Conservation (phyloP, 2,329 filamentous ascomycete genomes). For the Phaeosphaeriaceae sp. region DNA sequence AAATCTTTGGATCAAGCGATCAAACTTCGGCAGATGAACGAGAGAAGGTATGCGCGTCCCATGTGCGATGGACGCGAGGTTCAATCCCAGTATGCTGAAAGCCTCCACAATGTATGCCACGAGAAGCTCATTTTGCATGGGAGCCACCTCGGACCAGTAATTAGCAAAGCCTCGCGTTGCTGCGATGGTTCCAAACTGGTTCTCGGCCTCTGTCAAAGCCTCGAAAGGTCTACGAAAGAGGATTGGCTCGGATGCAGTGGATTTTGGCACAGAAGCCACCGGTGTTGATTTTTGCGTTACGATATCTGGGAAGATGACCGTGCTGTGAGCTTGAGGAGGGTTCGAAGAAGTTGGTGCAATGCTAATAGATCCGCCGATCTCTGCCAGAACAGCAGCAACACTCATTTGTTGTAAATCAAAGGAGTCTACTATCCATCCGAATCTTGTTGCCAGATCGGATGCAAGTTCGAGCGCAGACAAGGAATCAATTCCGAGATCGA, state of each 20-base stretch:
- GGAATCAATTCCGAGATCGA: constrained; percentile 25
- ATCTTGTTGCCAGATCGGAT: constrained; percentile 10
- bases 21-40: constrained; percentile 11
- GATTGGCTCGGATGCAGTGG: not conserved
- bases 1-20: constrained; percentile 10
- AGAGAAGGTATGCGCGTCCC: constrained; percentile 10
- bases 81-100: constrained; percentile 13
- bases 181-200: not conserved
- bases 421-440: constrained; percentile 3
- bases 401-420: constrained; percentile 1
- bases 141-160: constrained; percentile 8
- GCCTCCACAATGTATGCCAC: constrained; percentile 22
- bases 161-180: constrained; percentile 9
- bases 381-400: not conserved
- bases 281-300: not conserved
- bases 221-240: constrained; percentile 2
- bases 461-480: constrained; percentile 18
- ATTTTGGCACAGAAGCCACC: not conserved
- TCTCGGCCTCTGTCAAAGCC: constrained; percentile 6
- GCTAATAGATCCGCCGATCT: not conserved
- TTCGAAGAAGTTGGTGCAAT: not conserved
- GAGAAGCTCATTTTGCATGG: constrained; percentile 16
- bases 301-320: not conserved
- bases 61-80: constrained; percentile 4
- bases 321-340: not conserved